A percentile compares a stretch with the other conserved stretches of the same genome.
These are phyloP conservation scores for Mesembryanthemum crystallinum DNA, from an alignment of 148 eudicot genomes.

Conservation along the genomic window DNA sequence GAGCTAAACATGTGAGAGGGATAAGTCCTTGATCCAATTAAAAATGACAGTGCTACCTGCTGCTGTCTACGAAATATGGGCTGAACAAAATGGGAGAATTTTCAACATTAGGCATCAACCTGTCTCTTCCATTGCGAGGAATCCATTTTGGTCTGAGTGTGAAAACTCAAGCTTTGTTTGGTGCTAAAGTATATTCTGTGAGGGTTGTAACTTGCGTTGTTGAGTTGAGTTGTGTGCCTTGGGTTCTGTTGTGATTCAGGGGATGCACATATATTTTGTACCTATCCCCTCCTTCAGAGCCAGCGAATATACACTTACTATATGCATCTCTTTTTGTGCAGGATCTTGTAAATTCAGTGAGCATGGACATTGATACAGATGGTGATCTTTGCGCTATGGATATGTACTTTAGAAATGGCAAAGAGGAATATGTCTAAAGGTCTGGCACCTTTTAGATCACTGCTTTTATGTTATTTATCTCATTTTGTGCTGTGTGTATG, in stretches of 20 bases:
- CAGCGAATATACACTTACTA: conserved; percentile 3
- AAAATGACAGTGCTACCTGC: no score
- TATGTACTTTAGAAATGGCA: conserved; percentile 28
- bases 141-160: no score
- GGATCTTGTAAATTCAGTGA: conserved; percentile 58
- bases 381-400: conserved; percentile 25
- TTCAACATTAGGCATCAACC: no score
- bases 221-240: background rate
- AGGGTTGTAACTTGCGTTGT: background rate
- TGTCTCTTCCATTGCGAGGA: no score
- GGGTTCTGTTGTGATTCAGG: background rate
- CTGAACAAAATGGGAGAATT: no score
- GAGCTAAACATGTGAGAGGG: no score
- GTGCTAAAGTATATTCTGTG: no score
- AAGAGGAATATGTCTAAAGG: conserved; percentile 9
- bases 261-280: background rate
- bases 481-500: background rate
- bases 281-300: background rate
- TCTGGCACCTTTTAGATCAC: background rate
- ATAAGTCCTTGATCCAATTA: no score
- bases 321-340: conserved; percentile 31
- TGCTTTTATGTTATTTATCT: background rate
- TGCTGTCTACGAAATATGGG: no score
- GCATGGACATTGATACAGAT: conserved; percentile 45
- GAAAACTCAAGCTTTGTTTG: no score